These are phyloP conservation scores for Chenopodium quinoa DNA, from an alignment of 148 eudicot genomes.

Conservation along the genomic window DNA sequence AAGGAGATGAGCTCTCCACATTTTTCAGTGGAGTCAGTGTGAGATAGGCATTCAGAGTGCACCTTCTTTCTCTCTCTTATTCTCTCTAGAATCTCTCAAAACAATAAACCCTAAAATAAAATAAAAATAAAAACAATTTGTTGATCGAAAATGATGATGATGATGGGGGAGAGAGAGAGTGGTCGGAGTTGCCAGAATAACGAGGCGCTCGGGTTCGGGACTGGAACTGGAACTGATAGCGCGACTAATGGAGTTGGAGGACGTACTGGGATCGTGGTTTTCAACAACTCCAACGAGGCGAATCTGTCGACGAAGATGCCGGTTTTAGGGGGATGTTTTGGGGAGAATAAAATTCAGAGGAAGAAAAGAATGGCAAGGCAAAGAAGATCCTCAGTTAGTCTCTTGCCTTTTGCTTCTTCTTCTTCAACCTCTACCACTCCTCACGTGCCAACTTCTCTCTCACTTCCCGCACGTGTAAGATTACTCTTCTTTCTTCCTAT, in stretches of 20 bases:
- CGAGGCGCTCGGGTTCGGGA: background rate
- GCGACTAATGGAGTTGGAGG: too few species aligned
- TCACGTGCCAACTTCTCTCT: constrained; percentile 37
- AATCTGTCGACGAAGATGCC: background rate
- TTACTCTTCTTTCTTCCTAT: background rate
- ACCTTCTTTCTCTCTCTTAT: background rate
- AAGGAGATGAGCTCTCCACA: constrained; percentile 6
- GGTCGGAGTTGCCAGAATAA: background rate
- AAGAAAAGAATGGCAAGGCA: constrained; percentile 40
- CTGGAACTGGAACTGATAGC: too few species aligned
- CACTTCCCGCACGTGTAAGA: constrained; percentile 50
- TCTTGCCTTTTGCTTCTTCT: constrained; percentile 21
- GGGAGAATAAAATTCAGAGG: constrained; percentile 37
- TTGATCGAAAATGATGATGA: constrained; percentile 18
- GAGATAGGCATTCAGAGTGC: background rate
- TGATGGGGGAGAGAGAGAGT: constrained; percentile 9
- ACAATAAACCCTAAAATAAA: background rate
- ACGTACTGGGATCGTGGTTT: too few species aligned
- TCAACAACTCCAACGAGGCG: background rate
- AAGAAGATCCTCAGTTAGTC: constrained; percentile 30
- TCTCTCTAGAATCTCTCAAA: background rate
- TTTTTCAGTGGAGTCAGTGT: constrained; percentile 25
- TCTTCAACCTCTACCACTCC: constrained; percentile 11
- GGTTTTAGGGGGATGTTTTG: constrained; percentile 13
- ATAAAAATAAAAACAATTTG: too few species aligned